phyloP scores from a whole-genome alignment of 768 basidiomycete genomes.

The Boletellus ananas region DNA sequence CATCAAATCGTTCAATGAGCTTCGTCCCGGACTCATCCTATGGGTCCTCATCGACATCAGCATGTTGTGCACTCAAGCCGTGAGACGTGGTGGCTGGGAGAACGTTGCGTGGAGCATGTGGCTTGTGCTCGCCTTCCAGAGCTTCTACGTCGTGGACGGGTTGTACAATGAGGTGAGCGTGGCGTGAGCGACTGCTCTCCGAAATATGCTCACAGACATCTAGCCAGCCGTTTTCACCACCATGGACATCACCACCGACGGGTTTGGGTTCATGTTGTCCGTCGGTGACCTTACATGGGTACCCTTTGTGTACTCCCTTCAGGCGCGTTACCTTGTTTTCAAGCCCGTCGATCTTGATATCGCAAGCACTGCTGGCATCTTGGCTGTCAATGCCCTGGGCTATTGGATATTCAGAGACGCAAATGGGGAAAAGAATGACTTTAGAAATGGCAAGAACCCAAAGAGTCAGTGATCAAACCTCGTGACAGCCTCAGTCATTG shows the following conservation, averaged over 20 bases:
- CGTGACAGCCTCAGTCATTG: neutral
- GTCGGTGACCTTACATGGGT: slow-evolving; percentile 93
- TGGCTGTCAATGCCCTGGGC: slow-evolving; percentile 65
- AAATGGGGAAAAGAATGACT: slow-evolving; percentile 95
- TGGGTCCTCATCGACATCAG: slow-evolving; percentile 90
- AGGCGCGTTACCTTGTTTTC: slow-evolving; percentile 95
- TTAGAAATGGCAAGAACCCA: slow-evolving; percentile 89
- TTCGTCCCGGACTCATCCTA: slow-evolving; percentile 68
- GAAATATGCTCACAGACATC: neutral
- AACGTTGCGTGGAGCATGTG: slow-evolving; percentile 87
- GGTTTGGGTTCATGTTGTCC: slow-evolving; percentile 97
- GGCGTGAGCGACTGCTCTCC: neutral
- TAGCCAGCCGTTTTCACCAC: slow-evolving; percentile 87
- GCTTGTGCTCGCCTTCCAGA: slow-evolving; percentile 82
- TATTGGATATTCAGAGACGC: slow-evolving; percentile 88
- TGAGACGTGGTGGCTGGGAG: slow-evolving; percentile 60
- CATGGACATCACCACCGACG: slow-evolving; percentile 98
- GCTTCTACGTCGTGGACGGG: slow-evolving; percentile 80
- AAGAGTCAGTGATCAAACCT: slow-evolving; percentile 58
- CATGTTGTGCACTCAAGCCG: slow-evolving; percentile 88
- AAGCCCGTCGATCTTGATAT: slow-evolving; percentile 74
- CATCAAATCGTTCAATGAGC: slow-evolving; percentile 53
- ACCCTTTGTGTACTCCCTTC: slow-evolving; percentile 90
- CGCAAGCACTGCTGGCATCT: slow-evolving; percentile 47
- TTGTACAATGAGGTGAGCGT: slow-evolving; percentile 83